Evolutionary conservation across 495 filamentous ascomycete genomes (phyloP).

Genomic region (Penicillium egyptiacum): DNA sequence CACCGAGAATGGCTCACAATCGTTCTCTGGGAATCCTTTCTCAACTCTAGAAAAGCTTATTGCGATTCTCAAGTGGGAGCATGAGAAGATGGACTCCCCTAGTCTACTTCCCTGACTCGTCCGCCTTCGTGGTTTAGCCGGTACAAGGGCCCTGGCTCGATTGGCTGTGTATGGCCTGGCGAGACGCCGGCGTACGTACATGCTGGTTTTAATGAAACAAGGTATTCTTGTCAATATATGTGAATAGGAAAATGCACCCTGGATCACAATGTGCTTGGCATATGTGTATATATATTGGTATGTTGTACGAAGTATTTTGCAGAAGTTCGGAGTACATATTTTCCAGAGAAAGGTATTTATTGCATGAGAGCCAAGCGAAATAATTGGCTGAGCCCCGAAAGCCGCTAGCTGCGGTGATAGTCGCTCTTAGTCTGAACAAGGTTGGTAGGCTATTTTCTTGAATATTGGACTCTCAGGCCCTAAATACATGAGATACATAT

Average conservation of each 20-base stretch:
- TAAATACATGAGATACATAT: background rate
- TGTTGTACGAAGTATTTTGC: too few relatives aligned
- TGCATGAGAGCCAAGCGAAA: background rate
- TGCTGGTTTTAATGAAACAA: constrained; percentile 11
- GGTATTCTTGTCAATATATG: background rate
- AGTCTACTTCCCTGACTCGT: background rate
- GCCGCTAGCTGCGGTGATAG: constrained; percentile 2
- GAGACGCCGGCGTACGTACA: constrained; percentile 4
- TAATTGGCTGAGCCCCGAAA: background rate
- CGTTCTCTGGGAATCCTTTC: background rate
- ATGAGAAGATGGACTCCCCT: background rate
- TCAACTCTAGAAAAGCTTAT: background rate
- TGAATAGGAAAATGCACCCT: background rate
- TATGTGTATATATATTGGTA: too few relatives aligned
- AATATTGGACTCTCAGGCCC: background rate
- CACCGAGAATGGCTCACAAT: background rate
- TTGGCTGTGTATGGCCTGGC: background rate
- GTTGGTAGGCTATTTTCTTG: background rate
- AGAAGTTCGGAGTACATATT: too few relatives aligned
- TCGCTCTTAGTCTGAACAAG: background rate
- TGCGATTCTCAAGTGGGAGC: background rate
- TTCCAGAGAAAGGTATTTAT: too few relatives aligned
- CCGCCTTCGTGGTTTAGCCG: background rate
- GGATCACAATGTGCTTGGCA: background rate
- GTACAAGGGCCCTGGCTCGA: background rate